Conservation (phyloP, 805 yeast species). For the Cyberlindnera subsufficiens region DNA sequence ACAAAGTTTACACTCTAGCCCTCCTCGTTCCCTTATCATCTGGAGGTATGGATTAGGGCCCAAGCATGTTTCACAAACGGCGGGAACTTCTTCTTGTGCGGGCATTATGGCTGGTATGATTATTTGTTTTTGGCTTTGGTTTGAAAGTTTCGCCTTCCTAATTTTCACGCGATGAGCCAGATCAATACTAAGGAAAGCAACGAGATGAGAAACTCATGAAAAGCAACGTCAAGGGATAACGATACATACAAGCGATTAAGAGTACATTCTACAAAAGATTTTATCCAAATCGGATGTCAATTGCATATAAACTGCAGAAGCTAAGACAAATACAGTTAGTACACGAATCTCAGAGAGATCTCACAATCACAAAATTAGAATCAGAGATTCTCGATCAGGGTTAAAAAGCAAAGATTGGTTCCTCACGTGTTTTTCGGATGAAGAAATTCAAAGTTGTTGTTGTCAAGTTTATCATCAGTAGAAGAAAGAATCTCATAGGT, state of each 20-base stretch:
- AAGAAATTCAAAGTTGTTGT: constrained; percentile 60
- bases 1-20: constrained; percentile 82
- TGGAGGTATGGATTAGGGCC: constrained; percentile 64
- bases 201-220: too few relatives aligned
- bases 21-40: constrained; percentile 63
- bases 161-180: too few relatives aligned
- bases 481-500: neutral
- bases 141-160: neutral
- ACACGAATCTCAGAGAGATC: too few relatives aligned
- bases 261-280: too few relatives aligned
- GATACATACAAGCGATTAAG: too few relatives aligned
- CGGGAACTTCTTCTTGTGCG: constrained; percentile 34
- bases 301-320: too few relatives aligned
- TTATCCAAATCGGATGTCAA: too few relatives aligned
- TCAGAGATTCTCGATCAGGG: constrained; percentile 38
- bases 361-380: too few relatives aligned
- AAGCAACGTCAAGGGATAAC: too few relatives aligned
- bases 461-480: constrained; percentile 33
- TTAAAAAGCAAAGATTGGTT: constrained; percentile 61
- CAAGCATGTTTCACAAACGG: constrained; percentile 68
- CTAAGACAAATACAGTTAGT: too few relatives aligned
- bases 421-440: constrained; percentile 62
- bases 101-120: constrained; percentile 2
- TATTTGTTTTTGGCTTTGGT: neutral
- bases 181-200: too few relatives aligned